Conservation (phyloP, 164 flowering plant genomes). For the Stephania yunnanensis region DNA sequence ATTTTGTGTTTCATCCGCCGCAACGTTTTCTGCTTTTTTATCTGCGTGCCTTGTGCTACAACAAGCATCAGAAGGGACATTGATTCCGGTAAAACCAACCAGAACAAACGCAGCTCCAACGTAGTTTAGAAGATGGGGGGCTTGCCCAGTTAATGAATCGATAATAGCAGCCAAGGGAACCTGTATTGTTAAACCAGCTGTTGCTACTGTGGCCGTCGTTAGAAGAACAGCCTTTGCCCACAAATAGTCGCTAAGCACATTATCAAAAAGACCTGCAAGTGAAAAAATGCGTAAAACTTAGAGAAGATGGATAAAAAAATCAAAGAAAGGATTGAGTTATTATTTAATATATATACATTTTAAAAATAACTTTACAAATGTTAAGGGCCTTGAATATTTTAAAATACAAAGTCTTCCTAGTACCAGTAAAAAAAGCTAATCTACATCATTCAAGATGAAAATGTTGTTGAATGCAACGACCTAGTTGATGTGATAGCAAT, state of each 20-base stretch:
- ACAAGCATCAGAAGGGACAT: constrained; percentile 53
- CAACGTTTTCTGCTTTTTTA: constrained; percentile 10
- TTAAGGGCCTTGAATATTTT: no score
- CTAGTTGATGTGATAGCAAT: no score
- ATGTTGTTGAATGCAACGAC: no score
- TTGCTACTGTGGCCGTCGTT: constrained; percentile 88
- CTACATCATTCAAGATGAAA: no score
- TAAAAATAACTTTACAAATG: neutral
- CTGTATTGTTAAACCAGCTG: constrained; percentile 95
- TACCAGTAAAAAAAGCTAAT: no score
- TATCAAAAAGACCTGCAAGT: constrained; percentile 75
- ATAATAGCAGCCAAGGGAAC: constrained; percentile 89
- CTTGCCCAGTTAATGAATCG: constrained; percentile 68
- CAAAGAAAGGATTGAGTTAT: neutral
- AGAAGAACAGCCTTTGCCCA: constrained; percentile 97
- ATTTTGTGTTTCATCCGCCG: constrained; percentile 10
- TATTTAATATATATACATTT: neutral
- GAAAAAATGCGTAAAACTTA: no score
- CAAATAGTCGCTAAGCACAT: constrained; percentile 87
- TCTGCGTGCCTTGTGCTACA: constrained; percentile 30
- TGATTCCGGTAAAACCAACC: constrained; percentile 83
- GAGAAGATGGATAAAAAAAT: neutral
- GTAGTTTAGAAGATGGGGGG: constrained; percentile 66
- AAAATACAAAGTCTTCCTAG: no score
- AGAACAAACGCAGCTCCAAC: constrained; percentile 76